A percentile compares a stretch with the other conserved stretches of the same genome.
Conservation (phyloP, 331 rosid genomes). For the Malus hybrid region DNA sequence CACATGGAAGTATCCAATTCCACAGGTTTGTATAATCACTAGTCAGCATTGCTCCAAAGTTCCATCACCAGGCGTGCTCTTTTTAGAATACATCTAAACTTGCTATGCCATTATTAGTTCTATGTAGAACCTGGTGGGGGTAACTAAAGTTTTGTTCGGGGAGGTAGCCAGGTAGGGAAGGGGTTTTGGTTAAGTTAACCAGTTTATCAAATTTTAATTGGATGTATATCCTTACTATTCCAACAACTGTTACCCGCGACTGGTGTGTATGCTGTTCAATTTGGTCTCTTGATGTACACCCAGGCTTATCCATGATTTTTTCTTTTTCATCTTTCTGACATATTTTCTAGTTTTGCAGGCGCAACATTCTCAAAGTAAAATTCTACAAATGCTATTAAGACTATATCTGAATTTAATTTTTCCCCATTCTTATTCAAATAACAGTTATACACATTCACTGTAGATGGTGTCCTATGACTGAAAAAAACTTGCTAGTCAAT, state of each 20-base stretch:
- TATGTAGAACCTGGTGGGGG: not conserved
- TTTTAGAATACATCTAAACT: not conserved
- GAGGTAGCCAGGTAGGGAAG: not conserved
- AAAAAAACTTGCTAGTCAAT: not conserved
- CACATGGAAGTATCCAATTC: slow-evolving; percentile 88
- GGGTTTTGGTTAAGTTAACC: not conserved
- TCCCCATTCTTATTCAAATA: not conserved
- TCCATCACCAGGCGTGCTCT: not conserved
- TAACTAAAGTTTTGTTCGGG: not conserved
- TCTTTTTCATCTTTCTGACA: not conserved
- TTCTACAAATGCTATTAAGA: not conserved
- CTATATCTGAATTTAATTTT: not conserved
- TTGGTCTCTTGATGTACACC: not conserved
- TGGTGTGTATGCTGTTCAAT: not conserved
- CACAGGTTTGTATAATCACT: slow-evolving; percentile 50
- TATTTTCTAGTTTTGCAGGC: not conserved
- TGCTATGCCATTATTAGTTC: not conserved
- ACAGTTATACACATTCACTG: not conserved
- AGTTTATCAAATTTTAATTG: not conserved
- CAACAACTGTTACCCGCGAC: not conserved
- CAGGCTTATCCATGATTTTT: not conserved
- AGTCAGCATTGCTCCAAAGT: too few species aligned
- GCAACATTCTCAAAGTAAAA: not conserved
- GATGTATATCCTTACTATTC: not conserved
- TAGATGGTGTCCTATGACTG: not conserved